Evolutionary conservation across 148 eudicot genomes (phyloP).

Genomic region (Simmondsia chinensis): DNA sequence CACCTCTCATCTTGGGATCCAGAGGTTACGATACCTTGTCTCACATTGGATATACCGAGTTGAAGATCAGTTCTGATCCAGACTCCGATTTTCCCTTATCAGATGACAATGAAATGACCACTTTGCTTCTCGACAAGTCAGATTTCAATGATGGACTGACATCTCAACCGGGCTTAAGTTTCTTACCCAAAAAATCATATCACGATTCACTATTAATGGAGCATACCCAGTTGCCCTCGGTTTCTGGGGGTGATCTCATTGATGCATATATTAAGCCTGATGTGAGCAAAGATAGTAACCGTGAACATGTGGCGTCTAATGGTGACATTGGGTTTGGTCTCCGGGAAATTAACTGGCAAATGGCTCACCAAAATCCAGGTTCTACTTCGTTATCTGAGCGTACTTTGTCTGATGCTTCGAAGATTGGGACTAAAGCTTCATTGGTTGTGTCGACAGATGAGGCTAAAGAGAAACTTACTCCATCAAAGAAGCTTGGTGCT

Average conservation of each 20-base stretch:
- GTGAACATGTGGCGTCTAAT: constrained; percentile 10
- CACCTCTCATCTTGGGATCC: constrained; percentile 19
- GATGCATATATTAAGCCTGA: constrained; percentile 16
- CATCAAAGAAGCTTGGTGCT: constrained; percentile 8
- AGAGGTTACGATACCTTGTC: constrained; percentile 24
- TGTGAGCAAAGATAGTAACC: constrained; percentile 11
- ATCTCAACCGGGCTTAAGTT: constrained; percentile 6
- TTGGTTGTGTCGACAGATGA: constrained; percentile 12
- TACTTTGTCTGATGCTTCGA: constrained; percentile 17
- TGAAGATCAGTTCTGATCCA: constrained; percentile 51
- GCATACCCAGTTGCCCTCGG: constrained; percentile 12
- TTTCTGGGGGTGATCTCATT: constrained; percentile 9
- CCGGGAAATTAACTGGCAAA: constrained; percentile 31
- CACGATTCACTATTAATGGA: constrained; percentile 6
- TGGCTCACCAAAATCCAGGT: constrained; percentile 9
- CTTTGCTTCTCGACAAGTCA: constrained; percentile 8
- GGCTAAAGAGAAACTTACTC: constrained; percentile 14
- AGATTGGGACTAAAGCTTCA: constrained; percentile 11
- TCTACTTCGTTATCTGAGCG: constrained; percentile 22
- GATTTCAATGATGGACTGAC: constrained; percentile 5
- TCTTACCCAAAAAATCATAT: constrained; percentile 10
- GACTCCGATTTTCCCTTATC: constrained; percentile 52
- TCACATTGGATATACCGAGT: constrained; percentile 50
- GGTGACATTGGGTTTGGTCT: constrained; percentile 13
- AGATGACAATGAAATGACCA: constrained; percentile 40